Conservation (phyloP, 2,329 filamentous ascomycete species). For the Colletotrichum musicola region DNA sequence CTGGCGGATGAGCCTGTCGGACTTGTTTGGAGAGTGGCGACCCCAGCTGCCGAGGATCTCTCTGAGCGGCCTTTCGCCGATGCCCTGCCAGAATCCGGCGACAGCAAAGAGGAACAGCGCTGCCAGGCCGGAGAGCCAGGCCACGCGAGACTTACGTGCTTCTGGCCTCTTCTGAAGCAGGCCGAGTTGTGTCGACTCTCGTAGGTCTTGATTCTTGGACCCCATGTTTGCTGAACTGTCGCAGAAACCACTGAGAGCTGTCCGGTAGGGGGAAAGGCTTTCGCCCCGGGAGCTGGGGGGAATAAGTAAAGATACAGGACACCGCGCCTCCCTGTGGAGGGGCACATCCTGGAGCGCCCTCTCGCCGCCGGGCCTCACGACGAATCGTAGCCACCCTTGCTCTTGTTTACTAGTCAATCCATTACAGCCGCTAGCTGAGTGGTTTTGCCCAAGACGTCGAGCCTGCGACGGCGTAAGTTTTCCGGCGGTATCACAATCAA, state of each 20-base stretch:
- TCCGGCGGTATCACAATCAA: not conserved
- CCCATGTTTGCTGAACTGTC: constrained; percentile 13
- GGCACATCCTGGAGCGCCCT: not conserved
- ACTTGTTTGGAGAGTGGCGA: not conserved
- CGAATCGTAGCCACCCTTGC: too few relatives aligned
- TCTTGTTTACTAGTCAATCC: too few relatives aligned
- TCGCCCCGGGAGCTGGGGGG: not conserved
- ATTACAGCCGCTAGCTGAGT: not conserved
- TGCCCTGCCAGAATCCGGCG: not conserved
- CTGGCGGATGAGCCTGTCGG: constrained; percentile 12
- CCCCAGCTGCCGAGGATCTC: constrained; percentile 10
- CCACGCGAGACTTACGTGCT: not conserved
- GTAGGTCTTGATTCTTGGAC: constrained; percentile 9
- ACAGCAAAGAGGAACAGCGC: constrained; percentile 8
- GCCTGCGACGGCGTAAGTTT: constrained; percentile 16
- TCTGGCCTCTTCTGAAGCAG: not conserved
- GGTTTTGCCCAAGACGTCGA: not conserved
- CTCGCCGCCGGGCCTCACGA: not conserved
- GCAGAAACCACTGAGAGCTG: not conserved
- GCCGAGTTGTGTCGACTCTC: not conserved
- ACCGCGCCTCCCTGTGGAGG: constrained; percentile 2
- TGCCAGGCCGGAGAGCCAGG: constrained; percentile 5
- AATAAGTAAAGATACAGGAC: constrained; percentile 18
- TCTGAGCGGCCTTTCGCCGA: not conserved
- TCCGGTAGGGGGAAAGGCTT: not conserved